Conservation (phyloP, 768 basidiomycete genomes). For the Cystobasidium ongulense region DNA sequence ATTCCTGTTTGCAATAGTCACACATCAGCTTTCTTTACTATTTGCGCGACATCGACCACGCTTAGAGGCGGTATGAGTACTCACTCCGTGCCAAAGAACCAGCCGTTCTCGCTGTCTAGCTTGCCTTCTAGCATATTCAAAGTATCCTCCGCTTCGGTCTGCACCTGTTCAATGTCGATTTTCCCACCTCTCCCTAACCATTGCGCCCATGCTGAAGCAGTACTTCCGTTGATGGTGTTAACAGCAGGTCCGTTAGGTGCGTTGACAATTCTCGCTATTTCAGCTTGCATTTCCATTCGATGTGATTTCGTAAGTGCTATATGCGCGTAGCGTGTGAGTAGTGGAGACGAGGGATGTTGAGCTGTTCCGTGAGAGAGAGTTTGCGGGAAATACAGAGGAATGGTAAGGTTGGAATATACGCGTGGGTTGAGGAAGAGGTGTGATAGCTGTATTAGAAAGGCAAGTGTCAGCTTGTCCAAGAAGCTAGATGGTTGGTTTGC, state of each 20-base stretch:
- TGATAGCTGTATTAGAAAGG: constrained; percentile 14
- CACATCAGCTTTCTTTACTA: neutral
- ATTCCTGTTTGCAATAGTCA: neutral
- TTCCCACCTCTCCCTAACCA: constrained; percentile 2
- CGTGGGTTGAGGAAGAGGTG: constrained; percentile 27
- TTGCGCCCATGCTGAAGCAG: neutral
- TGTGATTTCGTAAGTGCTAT: neutral
- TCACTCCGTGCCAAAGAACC: constrained; percentile 29
- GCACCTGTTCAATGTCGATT: neutral
- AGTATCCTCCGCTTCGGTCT: constrained; percentile 10
- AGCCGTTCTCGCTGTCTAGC: constrained; percentile 8
- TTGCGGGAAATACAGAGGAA: constrained; percentile 28
- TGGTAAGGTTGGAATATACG: constrained; percentile 13
- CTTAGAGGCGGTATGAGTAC: neutral
- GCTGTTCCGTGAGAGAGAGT: constrained; percentile 13
- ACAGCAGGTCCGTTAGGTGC: neutral
- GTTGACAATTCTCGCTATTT: constrained; percentile 3
- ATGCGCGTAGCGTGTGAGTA: constrained; percentile 25
- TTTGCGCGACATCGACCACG: neutral
- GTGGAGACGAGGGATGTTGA: constrained; percentile 1
- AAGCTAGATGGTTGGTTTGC: neutral
- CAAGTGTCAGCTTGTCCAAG: too few relatives aligned
- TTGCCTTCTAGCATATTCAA: constrained; percentile 9
- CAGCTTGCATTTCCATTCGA: constrained; percentile 22
- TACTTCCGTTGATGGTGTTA: neutral